Conservation (phyloP, 805 yeast genomes). For the Lipomyces kockii region DNA sequence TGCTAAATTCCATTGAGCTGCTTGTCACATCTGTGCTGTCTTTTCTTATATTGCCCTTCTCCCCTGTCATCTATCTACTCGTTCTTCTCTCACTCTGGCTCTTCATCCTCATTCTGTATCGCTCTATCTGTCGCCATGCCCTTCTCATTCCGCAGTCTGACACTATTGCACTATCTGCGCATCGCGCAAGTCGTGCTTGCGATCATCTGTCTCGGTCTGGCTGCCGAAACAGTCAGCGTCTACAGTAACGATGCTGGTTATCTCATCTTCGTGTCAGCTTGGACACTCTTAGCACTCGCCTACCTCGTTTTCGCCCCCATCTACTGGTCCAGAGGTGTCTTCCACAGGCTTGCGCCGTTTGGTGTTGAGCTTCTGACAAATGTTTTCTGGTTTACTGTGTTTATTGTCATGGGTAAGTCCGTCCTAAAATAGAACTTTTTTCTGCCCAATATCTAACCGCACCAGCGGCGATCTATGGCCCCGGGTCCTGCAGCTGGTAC, state of each 20-base stretch:
- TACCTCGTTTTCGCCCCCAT: conserved; percentile 4
- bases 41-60: no score
- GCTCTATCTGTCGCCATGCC: background rate
- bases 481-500: background rate
- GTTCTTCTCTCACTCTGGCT: no score
- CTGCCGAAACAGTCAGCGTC: conserved; percentile 7
- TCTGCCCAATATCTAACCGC: background rate
- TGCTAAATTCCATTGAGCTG: no score
- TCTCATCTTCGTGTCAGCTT: conserved; percentile 17
- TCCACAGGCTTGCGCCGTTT: conserved; percentile 10
- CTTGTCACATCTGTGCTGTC: no score
- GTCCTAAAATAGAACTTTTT: background rate
- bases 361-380: conserved; percentile 17
- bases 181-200: conserved; percentile 14
- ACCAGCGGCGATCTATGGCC: background rate
- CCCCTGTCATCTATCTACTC: no score
- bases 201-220: conserved; percentile 21
- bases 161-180: background rate
- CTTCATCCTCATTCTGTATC: no score
- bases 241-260: conserved; percentile 3
- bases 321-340: background rate
- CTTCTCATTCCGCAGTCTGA: background rate
- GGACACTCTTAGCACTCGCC: conserved; percentile 17
- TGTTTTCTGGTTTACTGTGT: conserved; percentile 27
- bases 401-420: conserved; percentile 18